Evolutionary conservation across 805 yeast species (phyloP).

Genomic region (Teunomyces cretensis): DNA sequence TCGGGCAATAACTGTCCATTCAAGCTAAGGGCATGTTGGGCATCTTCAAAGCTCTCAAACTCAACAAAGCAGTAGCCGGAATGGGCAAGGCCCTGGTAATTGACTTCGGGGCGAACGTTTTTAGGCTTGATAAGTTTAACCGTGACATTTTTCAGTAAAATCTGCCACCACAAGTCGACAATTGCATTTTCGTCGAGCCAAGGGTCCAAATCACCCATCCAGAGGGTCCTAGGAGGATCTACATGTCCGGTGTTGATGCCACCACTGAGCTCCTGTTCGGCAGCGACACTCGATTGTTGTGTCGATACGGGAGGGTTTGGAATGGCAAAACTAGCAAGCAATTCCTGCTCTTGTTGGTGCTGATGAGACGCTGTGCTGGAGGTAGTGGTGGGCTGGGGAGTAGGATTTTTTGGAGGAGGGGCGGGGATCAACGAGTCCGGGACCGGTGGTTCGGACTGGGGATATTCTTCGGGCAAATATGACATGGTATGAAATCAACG

Average conservation of each 20-base stretch:
- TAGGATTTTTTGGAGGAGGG: background rate
- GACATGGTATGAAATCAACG: background rate
- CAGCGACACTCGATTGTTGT: constrained; percentile 34
- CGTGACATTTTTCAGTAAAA: constrained; percentile 52
- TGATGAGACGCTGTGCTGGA: constrained; percentile 39
- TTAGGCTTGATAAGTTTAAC: constrained; percentile 65
- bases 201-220: constrained; percentile 90
- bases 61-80: constrained; percentile 78
- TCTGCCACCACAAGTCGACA: constrained; percentile 56
- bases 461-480: constrained; percentile 2
- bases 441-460: background rate
- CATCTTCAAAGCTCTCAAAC: constrained; percentile 66
- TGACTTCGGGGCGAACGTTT: constrained; percentile 19
- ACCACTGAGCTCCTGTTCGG: constrained; percentile 15
- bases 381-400: constrained; percentile 12
- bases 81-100: constrained; percentile 29
- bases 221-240: constrained; percentile 66
- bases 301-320: constrained; percentile 44
- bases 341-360: constrained; percentile 45
- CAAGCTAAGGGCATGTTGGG: constrained; percentile 63
- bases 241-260: constrained; percentile 10
- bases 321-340: constrained; percentile 36
- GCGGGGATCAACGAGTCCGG: constrained; percentile 4
- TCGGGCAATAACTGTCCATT: constrained; percentile 69
- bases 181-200: constrained; percentile 67